These are phyloP conservation scores for Lipomyces yamadae DNA, from an alignment of 805 yeast species.

Conservation along the genomic window DNA sequence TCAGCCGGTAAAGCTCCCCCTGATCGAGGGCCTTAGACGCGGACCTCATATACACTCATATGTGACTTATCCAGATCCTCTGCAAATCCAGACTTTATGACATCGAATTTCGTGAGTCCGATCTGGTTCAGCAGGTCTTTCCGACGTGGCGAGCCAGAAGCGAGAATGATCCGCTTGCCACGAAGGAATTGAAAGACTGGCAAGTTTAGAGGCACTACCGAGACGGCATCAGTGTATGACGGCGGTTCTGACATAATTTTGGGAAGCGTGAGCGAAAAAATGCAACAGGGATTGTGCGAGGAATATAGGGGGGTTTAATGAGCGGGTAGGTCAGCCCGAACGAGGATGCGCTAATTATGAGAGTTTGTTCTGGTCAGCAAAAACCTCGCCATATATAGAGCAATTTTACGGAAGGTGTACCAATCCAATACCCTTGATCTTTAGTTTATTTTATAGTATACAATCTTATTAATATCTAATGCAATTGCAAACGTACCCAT, in stretches of 20 bases:
- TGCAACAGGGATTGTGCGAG: not conserved
- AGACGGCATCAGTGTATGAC: conserved; percentile 14
- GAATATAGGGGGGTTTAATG: no score
- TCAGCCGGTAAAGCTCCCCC: not conserved
- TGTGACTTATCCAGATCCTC: conserved; percentile 70
- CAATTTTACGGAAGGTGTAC: no score
- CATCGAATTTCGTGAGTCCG: conserved; percentile 46
- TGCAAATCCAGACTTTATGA: conserved; percentile 70
- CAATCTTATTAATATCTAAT: no score
- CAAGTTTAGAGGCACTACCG: conserved; percentile 20
- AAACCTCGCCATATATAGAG: no score
- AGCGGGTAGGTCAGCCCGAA: no score
- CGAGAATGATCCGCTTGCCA: conserved; percentile 58
- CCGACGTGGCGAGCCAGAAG: conserved; percentile 85
- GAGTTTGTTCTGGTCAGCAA: no score
- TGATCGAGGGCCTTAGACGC: conserved; percentile 29
- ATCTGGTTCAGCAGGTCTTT: conserved; percentile 65
- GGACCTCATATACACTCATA: conserved; percentile 53
- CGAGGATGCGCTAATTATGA: no score
- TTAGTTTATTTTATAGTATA: no score
- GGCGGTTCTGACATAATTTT: conserved; percentile 17
- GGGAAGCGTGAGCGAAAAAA: not conserved
- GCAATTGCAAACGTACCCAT: not conserved
- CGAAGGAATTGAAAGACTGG: conserved; percentile 33
- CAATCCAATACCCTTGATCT: no score